Evolutionary conservation across 257 asterid genomes (phyloP).

Genomic region (Echites panduratus): DNA sequence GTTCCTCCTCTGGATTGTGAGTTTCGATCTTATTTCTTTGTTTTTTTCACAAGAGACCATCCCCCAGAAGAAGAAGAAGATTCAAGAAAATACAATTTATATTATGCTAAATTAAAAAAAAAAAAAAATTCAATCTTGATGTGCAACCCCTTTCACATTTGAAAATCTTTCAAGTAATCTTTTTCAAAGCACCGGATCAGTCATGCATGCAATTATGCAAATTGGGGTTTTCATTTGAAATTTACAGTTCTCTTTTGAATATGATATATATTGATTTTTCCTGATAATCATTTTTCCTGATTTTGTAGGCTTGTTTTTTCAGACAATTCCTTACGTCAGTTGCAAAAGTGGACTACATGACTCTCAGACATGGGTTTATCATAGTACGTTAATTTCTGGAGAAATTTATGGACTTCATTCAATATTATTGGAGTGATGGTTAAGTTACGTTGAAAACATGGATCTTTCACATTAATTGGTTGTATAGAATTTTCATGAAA

Average conservation of each 20-base stretch:
- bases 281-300: not conserved
- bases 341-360: slow-evolving; percentile 79
- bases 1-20: slow-evolving; percentile 72
- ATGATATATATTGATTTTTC: not conserved
- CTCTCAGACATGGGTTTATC: slow-evolving; percentile 86
- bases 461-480: too few species aligned
- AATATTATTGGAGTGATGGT: too few species aligned
- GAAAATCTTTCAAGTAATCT: not conserved
- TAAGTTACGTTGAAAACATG: too few species aligned
- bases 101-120: not conserved
- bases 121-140: not conserved
- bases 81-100: not conserved
- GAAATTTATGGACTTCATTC: too few species aligned
- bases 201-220: not conserved
- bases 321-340: slow-evolving; percentile 83
- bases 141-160: not conserved
- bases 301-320: slow-evolving; percentile 71
- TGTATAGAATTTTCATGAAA: too few species aligned
- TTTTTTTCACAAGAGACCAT: too few species aligned
- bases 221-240: not conserved
- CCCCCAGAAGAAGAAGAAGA: not conserved
- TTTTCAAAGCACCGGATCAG: not conserved
- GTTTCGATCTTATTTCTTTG: slow-evolving; percentile 8
- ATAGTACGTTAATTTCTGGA: slow-evolving; percentile 26
- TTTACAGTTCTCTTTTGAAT: not conserved